Evolutionary conservation across 192 early-diverging fungal genomes (phyloP), one percentile per base, ranked within the genome.

Genomic region (Linnemannia hyalina): DNA sequence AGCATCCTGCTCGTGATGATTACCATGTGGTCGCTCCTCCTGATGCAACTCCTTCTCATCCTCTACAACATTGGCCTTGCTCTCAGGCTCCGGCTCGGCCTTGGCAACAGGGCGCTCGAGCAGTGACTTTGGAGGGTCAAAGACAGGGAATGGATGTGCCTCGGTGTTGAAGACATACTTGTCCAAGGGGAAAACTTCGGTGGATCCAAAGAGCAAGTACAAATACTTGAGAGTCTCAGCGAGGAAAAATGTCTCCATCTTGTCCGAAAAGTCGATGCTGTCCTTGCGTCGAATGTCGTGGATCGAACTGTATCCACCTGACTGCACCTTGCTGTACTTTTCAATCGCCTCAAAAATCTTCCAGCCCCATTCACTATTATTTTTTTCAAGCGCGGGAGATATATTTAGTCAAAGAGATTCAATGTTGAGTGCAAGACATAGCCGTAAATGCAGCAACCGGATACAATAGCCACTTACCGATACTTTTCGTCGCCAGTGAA

Each of bases 191-290:
- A 93, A 70, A 32, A 93, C 78, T 63, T 93, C 91, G 7, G 88
- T 89, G 1, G 93, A 93, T 42, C 93, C 90, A 89, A 99, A 97
- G 63, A 99, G 89, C 81, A 99, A 81, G 75, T 97, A 99, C 47
- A 98, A 89, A 78, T 99, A 99, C 88, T 99, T 99, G 78, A 99
- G 91, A 22, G 97, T 97, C 82, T 99, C 97, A 0, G 96, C 97
- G 90, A 96, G 74, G 83, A 91, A 92, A 79, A 97, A 97, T 8
- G 94, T 95, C 85, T 96, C 95, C 96, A 96, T 96, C 81, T 94
- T 94, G 89, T 96, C 90, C 29, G 90, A 87, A 55, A 78, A 81
- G 6, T 57, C 26, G 41, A 81, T 86, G 35, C 55, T 13, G 35
- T 77, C 41, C 72, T 86, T 86, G 54, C 78, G 70, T 69, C 76